Percentiles rank a stretch among this genome's conserved stretches.
These are phyloP conservation scores for Candida oleophila DNA, from an alignment of 805 yeast species.

Conservation along the genomic window DNA sequence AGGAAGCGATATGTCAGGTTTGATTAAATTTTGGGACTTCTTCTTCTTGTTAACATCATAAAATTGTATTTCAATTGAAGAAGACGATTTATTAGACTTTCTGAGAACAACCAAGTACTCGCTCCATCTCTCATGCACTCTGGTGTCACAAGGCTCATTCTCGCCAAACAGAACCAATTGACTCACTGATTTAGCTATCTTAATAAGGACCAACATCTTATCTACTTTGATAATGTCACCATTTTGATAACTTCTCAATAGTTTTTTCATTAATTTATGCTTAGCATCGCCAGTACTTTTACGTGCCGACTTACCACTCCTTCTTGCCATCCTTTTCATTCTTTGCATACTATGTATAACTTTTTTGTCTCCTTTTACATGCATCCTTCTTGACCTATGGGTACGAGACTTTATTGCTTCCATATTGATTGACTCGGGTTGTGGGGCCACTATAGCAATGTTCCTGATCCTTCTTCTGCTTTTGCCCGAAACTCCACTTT, in stretches of 20 bases:
- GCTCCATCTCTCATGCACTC: conserved; percentile 71
- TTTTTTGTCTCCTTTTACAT: conserved; percentile 2
- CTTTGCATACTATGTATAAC: conserved; percentile 17
- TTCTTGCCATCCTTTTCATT: conserved; percentile 21
- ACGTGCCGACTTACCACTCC: conserved; percentile 23
- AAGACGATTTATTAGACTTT: conserved; percentile 48
- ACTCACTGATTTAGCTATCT: conserved; percentile 29
- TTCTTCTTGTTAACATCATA: conserved; percentile 46
- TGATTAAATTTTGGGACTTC: conserved; percentile 12
- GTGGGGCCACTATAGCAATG: neutral
- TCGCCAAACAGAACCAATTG: conserved; percentile 38
- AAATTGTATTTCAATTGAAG: conserved; percentile 64
- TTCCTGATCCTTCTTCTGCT: neutral
- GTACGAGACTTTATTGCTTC: neutral
- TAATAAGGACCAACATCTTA: conserved; percentile 66
- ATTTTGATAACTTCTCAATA: conserved; percentile 32
- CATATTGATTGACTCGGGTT: neutral
- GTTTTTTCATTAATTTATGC: conserved; percentile 15
- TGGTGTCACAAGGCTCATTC: conserved; percentile 49
- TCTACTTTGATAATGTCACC: conserved; percentile 71
- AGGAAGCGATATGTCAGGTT: conserved; percentile 21
- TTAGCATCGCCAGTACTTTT: conserved; percentile 17
- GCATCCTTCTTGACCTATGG: neutral
- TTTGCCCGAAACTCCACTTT: neutral
- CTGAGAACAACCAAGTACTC: conserved; percentile 76